Percentiles rank a stretch among this genome's conserved stretches.
Evolutionary conservation across 768 basidiomycete genomes (phyloP).

Genomic region (Termitomyces sp.): DNA sequence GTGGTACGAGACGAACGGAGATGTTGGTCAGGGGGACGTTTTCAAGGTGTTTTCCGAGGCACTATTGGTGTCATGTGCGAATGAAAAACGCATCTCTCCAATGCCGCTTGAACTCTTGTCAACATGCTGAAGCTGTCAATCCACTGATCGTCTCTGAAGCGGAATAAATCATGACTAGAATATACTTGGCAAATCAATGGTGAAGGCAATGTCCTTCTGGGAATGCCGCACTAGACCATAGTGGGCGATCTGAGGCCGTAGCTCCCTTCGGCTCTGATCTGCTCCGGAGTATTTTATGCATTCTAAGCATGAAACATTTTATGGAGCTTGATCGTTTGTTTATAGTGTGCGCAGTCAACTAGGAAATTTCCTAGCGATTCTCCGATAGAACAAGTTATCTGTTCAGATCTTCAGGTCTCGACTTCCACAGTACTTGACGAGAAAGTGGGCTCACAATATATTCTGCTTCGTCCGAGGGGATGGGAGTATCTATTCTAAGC

Average conservation of each 20-base stretch:
- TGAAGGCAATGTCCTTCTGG: not conserved
- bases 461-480: conserved; percentile 11
- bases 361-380: not conserved
- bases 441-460: not conserved
- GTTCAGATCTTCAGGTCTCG: not conserved
- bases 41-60: not conserved
- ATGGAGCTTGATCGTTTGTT: not conserved
- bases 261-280: not conserved
- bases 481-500: not conserved
- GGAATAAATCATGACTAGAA: not conserved
- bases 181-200: not conserved
- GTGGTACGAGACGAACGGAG: conserved; percentile 12
- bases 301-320: not conserved
- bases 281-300: not conserved
- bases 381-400: not conserved
- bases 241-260: not conserved
- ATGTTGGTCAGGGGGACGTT: not conserved
- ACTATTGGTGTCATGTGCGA: not conserved
- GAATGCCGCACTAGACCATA: not conserved
- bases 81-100: not conserved
- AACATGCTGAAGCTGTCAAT: not conserved
- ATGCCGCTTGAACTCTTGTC: not conserved
- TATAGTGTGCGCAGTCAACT: not conserved
- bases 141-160: not conserved
- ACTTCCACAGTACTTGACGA: not conserved